phyloP scores from a whole-genome alignment of 306 rosid genomes.

The Trifolium pratense region DNA sequence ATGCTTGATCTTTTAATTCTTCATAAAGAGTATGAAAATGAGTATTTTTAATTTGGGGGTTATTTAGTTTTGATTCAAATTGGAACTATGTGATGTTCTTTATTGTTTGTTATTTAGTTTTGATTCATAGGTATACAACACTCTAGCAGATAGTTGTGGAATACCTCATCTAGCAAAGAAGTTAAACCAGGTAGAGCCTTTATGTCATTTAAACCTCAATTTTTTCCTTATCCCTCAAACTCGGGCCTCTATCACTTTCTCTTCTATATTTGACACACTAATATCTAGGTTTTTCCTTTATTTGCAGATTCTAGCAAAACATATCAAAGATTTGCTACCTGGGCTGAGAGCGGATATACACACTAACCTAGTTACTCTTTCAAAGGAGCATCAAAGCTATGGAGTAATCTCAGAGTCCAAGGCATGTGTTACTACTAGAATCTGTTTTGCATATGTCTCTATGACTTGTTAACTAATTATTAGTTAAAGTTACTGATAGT shows the following conservation, averaged over 20 bases:
- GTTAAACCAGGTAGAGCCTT: conserved; percentile 82
- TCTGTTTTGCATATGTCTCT: conserved; percentile 7
- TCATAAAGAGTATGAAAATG: too few species aligned
- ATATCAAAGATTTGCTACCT: conserved; percentile 86
- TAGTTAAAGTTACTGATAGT: conserved; percentile 20
- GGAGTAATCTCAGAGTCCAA: conserved; percentile 93
- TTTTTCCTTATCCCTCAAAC: too few species aligned
- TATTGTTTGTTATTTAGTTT: too few species aligned
- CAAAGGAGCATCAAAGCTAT: conserved; percentile 94
- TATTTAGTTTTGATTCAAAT: too few species aligned
- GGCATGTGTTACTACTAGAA: conserved; percentile 52
- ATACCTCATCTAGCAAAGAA: conserved; percentile 95
- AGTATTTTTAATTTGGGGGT: too few species aligned
- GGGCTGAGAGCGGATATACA: conserved; percentile 91
- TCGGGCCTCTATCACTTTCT: too few species aligned
- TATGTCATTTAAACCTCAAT: background rate
- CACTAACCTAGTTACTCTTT: conserved; percentile 76
- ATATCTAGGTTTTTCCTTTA: conserved; percentile 13
- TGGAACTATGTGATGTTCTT: too few species aligned
- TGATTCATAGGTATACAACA: conserved; percentile 76
- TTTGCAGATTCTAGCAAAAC: conserved; percentile 86
- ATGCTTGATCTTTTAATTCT: too few species aligned
- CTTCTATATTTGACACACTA: conserved; percentile 20
- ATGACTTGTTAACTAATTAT: conserved; percentile 24
- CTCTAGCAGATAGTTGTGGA: conserved; percentile 91